Evolutionary conservation across 768 basidiomycete species (phyloP), one percentile per base, ranked within the genome.

Genomic region (Lentinula edodes): DNA sequence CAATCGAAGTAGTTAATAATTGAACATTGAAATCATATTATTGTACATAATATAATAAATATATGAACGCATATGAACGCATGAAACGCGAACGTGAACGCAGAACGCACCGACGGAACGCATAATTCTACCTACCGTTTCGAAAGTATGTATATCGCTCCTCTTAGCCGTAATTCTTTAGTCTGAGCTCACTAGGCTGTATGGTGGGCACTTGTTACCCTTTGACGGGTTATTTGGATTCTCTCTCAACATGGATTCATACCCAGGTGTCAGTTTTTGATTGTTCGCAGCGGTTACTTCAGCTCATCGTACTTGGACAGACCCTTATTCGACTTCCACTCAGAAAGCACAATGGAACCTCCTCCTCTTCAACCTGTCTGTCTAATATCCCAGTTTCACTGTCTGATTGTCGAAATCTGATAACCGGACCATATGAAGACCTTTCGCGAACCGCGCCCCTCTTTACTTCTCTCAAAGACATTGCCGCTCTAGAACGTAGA

Each of bases 161-260:
- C 28, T 28, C 28, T 28, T 28, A 28, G 28, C 28, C 28, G 28
- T 28, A 28, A 28, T 28, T 28, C 28, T 28, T 28, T 28, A 28
- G 28, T 28, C 28, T 28, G 38, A 48, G 41, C 46, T n/a, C 28
- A 28, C 9, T 59, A 83, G 82, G 6, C 66, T 66, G 52, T 83
- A 78, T 65, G 70, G 72, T 1, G 77, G 76, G 52, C 80, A 83
- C 62, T 70, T 83, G 7, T 58, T 62, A 6, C 62, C 73, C 5
- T 55, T 82, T 2, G 62, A 78, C 54, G 79, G 77, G 0, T 46
- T 82, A 2, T 79, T 76, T 61, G 74, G 71, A 9, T 83, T 83
- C 56, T 65, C 71, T n/a, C 38, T 67, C 8, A 60, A 69, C 0
- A 52, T 63, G 2, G 63, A 67, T 6, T 64, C 65, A 6, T 82